Conservation (phyloP, 1,284 basidiomycete genomes). For the Cutaneotrichosporon spelunceum region DNA sequence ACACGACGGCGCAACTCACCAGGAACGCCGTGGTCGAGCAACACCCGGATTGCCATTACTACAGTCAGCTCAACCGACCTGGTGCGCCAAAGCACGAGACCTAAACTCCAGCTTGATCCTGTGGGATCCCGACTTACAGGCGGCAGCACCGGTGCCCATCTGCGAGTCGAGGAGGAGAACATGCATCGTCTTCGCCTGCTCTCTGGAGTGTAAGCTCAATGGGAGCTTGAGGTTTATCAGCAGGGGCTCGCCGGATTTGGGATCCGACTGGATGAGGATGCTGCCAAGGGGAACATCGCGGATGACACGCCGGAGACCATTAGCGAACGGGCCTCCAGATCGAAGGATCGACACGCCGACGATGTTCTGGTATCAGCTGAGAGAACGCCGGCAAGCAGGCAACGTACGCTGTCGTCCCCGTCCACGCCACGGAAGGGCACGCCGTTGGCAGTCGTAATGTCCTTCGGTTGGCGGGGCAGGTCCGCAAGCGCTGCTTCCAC, state of each 20-base stretch:
- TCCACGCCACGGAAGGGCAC: conserved; percentile 61
- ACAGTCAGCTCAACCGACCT: conserved; percentile 17
- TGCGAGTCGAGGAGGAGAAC: conserved; percentile 92
- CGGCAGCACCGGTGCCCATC: conserved; percentile 91
- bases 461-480: conserved; percentile 67
- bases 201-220: conserved; percentile 62
- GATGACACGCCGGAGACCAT: conserved; percentile 83
- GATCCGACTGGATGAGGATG: conserved; percentile 84
- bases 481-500: conserved; percentile 79
- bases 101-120: not conserved
- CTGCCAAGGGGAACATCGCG: conserved; percentile 84
- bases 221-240: conserved; percentile 81
- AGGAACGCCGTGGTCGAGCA: conserved; percentile 89
- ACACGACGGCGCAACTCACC: conserved; percentile 25
- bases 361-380: conserved; percentile 29
- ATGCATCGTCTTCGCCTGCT: conserved; percentile 66
- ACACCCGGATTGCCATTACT: conserved; percentile 87
- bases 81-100: no score
- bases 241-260: conserved; percentile 78
- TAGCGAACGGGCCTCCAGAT: conserved; percentile 78
- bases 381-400: no score
- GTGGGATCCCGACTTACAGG: conserved; percentile 52
- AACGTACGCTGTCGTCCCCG: conserved; percentile 49
- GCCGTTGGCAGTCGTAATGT: conserved; percentile 67
- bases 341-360: conserved; percentile 49